A percentile compares a stretch with the other conserved stretches of the same genome.
These are phyloP conservation scores for Colletotrichum destructivum DNA, from an alignment of 2,329 filamentous ascomycete species.

Conservation along the genomic window DNA sequence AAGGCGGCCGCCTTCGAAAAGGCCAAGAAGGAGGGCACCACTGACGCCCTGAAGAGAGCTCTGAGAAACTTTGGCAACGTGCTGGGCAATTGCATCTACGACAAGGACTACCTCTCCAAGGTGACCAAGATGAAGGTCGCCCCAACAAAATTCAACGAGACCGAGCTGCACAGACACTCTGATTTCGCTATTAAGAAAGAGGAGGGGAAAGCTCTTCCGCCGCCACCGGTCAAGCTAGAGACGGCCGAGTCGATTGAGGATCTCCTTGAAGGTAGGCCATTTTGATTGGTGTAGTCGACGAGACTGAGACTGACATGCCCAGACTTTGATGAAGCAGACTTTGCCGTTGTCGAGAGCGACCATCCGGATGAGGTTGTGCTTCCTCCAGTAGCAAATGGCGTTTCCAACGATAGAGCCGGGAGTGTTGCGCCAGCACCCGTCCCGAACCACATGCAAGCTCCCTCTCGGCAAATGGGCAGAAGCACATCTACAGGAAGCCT, in stretches of 20 bases:
- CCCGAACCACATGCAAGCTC: constrained; percentile 55
- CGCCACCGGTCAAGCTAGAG: constrained; percentile 49
- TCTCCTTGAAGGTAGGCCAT: constrained; percentile 62
- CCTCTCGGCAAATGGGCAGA: constrained; percentile 51
- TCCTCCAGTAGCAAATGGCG: constrained; percentile 54
- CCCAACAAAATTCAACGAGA: constrained; percentile 83
- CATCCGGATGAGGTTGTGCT: constrained; percentile 85
- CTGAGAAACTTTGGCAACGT: constrained; percentile 95
- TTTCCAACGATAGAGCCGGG: constrained; percentile 43
- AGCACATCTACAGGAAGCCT: constrained; percentile 49
- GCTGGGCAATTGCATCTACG: constrained; percentile 98
- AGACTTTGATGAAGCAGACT: constrained; percentile 85
- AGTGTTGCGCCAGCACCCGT: constrained; percentile 46
- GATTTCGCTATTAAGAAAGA: constrained; percentile 79
- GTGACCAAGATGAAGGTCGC: constrained; percentile 91
- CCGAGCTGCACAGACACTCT: constrained; percentile 85
- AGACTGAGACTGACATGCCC: constrained; percentile 21
- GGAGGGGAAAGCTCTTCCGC: constrained; percentile 37
- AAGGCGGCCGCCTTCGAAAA: constrained; percentile 98
- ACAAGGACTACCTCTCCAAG: constrained; percentile 92
- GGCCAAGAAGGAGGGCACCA: constrained; percentile 97
- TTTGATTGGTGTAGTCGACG: background rate
- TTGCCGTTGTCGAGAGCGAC: constrained; percentile 77
- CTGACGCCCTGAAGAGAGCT: constrained; percentile 91
- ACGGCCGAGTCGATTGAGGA: constrained; percentile 66